phyloP scores from a whole-genome alignment of 768 basidiomycete species.

The Boletellus sp. region DNA sequence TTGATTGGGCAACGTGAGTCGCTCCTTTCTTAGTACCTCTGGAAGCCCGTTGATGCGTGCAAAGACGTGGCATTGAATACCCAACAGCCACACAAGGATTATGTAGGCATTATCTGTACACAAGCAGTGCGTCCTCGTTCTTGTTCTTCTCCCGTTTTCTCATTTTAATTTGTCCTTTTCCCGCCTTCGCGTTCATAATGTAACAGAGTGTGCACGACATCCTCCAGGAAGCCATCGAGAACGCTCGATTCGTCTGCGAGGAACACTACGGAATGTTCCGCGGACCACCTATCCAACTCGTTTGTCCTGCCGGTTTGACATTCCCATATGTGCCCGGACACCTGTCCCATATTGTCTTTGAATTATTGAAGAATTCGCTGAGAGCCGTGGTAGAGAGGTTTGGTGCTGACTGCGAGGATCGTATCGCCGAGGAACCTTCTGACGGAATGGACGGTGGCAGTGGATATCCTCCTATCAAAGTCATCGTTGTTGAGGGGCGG shows the following conservation, averaged over 20 bases:
- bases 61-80: slow-evolving; percentile 95
- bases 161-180: not conserved
- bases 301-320: slow-evolving; percentile 80
- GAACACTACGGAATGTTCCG: slow-evolving; percentile 96
- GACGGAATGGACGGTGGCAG: not conserved
- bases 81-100: slow-evolving; percentile 82
- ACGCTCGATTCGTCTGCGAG: slow-evolving; percentile 91
- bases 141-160: not conserved
- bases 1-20: slow-evolving; percentile 90
- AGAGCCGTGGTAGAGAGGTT: slow-evolving; percentile 93
- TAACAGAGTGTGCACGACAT: slow-evolving; percentile 92
- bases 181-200: not conserved
- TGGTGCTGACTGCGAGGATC: slow-evolving; percentile 74
- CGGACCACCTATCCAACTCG: slow-evolving; percentile 93
- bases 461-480: slow-evolving; percentile 27
- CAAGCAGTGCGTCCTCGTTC: slow-evolving; percentile 57
- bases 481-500: slow-evolving; percentile 87
- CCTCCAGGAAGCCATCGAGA: slow-evolving; percentile 97
- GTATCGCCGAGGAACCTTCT: slow-evolving; percentile 5
- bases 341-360: slow-evolving; percentile 94
- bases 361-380: slow-evolving; percentile 95
- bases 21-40: not conserved
- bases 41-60: slow-evolving; percentile 1
- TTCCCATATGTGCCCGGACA: slow-evolving; percentile 98
- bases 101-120: slow-evolving; percentile 97